Conservation (phyloP, 1,284 basidiomycete species). For the Austroboletus novae-zelandiae region DNA sequence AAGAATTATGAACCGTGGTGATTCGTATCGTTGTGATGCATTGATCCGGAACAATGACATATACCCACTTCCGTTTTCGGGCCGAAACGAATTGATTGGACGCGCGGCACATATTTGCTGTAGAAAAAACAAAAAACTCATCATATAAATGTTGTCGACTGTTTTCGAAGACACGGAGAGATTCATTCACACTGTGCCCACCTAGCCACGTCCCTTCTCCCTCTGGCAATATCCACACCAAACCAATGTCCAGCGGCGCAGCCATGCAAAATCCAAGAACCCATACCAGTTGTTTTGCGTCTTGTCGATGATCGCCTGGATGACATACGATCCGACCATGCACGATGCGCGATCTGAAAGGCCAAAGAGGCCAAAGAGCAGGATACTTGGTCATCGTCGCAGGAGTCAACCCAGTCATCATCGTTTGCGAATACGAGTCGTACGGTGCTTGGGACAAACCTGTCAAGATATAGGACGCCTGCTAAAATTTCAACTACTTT, state of each 20-base stretch:
- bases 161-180: no score
- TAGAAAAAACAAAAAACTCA: no score
- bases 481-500: neutral
- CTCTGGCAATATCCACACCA: slow-evolving; percentile 14
- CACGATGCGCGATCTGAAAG: slow-evolving; percentile 80
- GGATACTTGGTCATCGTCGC: slow-evolving; percentile 75
- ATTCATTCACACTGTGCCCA: neutral
- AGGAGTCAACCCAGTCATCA: slow-evolving; percentile 83
- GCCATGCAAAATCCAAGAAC: slow-evolving; percentile 63
- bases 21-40: no score
- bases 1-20: no score
- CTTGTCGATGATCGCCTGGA: slow-evolving; percentile 75
- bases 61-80: no score
- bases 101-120: no score
- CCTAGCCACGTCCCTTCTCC: slow-evolving; percentile 3
- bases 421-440: slow-evolving; percentile 82
- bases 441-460: slow-evolving; percentile 79
- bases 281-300: slow-evolving; percentile 77
- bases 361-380: slow-evolving; percentile 84
- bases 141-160: no score
- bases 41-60: no score
- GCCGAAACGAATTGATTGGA: no score
- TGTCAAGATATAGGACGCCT: slow-evolving; percentile 27
- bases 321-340: slow-evolving; percentile 77
- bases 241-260: slow-evolving; percentile 47